Base-by-base conservation (phyloP, 2,329 filamentous ascomycete genomes). In the Aspergillus sp. region DNA sequence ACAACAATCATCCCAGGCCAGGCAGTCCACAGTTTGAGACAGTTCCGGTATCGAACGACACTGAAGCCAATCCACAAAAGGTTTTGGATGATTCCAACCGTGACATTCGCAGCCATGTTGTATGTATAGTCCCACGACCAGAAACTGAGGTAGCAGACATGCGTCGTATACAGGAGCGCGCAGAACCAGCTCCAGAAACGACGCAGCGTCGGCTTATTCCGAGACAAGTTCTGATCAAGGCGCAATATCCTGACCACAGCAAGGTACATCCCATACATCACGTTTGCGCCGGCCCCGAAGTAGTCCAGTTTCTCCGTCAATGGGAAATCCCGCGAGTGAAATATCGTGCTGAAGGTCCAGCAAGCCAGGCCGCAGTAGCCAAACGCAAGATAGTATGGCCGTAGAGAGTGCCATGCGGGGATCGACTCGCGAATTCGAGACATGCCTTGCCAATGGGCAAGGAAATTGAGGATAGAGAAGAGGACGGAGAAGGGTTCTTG, bases 31-130 rank as follows among this genome's bases (percentile, higher is more conserved):
- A 71, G 61, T 42, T 80, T 74, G 28, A 77, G 75, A 12, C 81
- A 75, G 57, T 77, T 76, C 42, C 71, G 68, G 61, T 89, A 96
- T 46, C 80, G 74, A 43, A 67, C 65, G 46, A 82, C 75, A 55
- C 82, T 88, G 61, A 93, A 95, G 59, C 75, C 82, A 26, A 72
- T 83, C 91, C 91, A 96, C 36, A 96, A 63, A 3, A 79, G 32
- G 50, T 96, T 94, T 53, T 86, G 80, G 4, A 88, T 58, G 25
- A 86, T 67, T 3, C 91, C 91, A 8, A 82, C 75, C 3, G 73
- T 76, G 13, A 98, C 83, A 51, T 96, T 98, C 32, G 88, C 91
- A 1, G 82, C 78, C 86, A 98, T 96, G 57, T 98, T 98, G 65
- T 98, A 98, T 4, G 81, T 82, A 58, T 98, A 98, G 60, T 96